Base-by-base conservation (phyloP, 306 rosid species). In the Luffa aegyptiaca region DNA sequence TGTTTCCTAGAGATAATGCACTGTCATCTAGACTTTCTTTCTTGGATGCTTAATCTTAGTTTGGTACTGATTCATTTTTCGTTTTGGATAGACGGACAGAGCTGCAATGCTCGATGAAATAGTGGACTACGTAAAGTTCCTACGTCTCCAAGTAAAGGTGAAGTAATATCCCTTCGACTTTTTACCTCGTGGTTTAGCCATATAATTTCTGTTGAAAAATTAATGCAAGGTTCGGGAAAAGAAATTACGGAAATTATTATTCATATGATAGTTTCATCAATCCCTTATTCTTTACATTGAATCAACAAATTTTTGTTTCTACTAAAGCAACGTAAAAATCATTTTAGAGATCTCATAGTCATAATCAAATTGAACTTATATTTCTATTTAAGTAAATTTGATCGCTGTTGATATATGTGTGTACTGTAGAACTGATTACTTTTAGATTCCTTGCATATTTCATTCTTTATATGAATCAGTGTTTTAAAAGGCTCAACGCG, bases 91-190 rank as follows among this genome's bases (percentile, higher is more conserved):
- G 98, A 89, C 96, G 16, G 97, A 94, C 84, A 90, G 94, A 88
- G 98, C 98, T 83, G 98, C 94, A 45, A 94, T 94, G 98, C 93
- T 94, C 9, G 98, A 94, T 75, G 98, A 94, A 84, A 94, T 94
- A 63, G 95, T 92, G 85, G 98, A 94, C 87, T 94, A 94, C 62
- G 98, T 94, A 83, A 94, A 94, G 93, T 94, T 94, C 88, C 88
- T 94, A 71, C 93, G 92, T 84, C 98, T 94, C 81, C 98, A 94
- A 88, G 98, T 94, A 52, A 94, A 94, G 98, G 98, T 92, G 72
- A 76, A 64, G 51, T 77, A 20, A 44, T 62, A 21, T 65, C 59
- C 10, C 37, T 39, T n/a, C 1, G 6, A 20, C 39, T 4, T 21
- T 77, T 57, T 76, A 35, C 45, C 18, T 45, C 41, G 10, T n/a